Evolutionary conservation across 2,329 filamentous ascomycete genomes (phyloP), one percentile per base, ranked within the genome.

Genomic region (Epicoccum nigrum): DNA sequence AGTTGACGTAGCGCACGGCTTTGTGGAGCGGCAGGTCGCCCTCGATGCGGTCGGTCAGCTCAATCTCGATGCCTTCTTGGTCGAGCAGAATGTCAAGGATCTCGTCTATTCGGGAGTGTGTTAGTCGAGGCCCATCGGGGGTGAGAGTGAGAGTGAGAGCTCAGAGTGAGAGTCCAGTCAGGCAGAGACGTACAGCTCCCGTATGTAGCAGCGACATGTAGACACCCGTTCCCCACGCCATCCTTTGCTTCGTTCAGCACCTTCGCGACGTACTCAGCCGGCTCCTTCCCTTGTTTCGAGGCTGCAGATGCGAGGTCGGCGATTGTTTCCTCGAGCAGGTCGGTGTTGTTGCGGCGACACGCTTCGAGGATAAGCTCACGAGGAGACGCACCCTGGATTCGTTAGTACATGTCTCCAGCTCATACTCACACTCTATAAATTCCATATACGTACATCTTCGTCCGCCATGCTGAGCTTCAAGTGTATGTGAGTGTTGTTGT

Each of bases 321-420:
- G 43, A 97, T 81, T 50, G 92, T 83, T 65, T 94, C 87, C 64
- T 83, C 77, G 49, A 97, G 85, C 54, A 97, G 85, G 45, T 93
- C 87, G 62, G 86, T 86, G 77, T 97, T 97, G 82, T 97, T 93
- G 69, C 92, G 85, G 55, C 93, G 90, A 77, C 90, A 96, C 65
- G 94, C 90, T 79, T 96, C 93, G 76, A 97, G 85, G 64, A 97
- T 84, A 68, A 90, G 84, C 79, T 97, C 93, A 73, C 87, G 83
- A 38, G 86, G 85, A 54, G 90, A 90, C 63, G 93, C 93, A 72
- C 93, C 94, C 88, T 96, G 65, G 45, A 34, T 30, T 19, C 8
- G 50, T 69, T 33, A 66, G 55, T 13, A 25, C 23, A 25, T 3
- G 2, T 17, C 2, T 28, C 4, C 34, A 20, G 13, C 6, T 4